These are phyloP conservation scores for Iris pallida DNA, from an alignment of 116 monocot genomes.

Conservation along the genomic window DNA sequence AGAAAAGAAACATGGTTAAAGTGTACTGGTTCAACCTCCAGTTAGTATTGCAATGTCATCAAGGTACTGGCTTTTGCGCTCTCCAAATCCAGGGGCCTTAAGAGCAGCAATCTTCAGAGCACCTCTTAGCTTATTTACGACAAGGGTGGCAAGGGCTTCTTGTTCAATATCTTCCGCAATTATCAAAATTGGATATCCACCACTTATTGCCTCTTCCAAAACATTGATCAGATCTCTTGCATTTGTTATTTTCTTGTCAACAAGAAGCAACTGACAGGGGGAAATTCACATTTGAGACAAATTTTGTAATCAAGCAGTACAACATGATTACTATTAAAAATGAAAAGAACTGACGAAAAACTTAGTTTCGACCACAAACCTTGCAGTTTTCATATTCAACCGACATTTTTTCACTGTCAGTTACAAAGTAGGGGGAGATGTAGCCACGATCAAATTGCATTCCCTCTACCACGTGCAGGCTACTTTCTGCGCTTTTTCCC, in stretches of 20 bases:
- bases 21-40: conserved; percentile 44
- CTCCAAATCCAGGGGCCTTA: conserved; percentile 96
- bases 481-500: conserved; percentile 46
- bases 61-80: conserved; percentile 94
- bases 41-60: conserved; percentile 98
- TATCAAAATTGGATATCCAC: conserved; percentile 79
- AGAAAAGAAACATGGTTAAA: neutral
- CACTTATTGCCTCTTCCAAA: conserved; percentile 85
- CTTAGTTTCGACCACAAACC: conserved; percentile 32
- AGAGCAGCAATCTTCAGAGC: conserved; percentile 92
- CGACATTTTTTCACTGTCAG: conserved; percentile 85
- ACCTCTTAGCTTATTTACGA: conserved; percentile 91
- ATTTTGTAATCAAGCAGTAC: neutral
- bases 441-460: conserved; percentile 96
- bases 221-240: conserved; percentile 88
- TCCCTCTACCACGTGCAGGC: conserved; percentile 63
- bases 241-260: conserved; percentile 94
- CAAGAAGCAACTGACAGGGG: conserved; percentile 66
- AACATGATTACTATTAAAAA: too few species aligned
- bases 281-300: neutral
- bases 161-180: conserved; percentile 96
- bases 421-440: conserved; percentile 84
- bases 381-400: conserved; percentile 92
- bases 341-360: neutral
- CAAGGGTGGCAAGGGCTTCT: conserved; percentile 93